Evolutionary conservation across 176 grass and related monocot genomes (phyloP).

Genomic region (Triticum monococcum): DNA sequence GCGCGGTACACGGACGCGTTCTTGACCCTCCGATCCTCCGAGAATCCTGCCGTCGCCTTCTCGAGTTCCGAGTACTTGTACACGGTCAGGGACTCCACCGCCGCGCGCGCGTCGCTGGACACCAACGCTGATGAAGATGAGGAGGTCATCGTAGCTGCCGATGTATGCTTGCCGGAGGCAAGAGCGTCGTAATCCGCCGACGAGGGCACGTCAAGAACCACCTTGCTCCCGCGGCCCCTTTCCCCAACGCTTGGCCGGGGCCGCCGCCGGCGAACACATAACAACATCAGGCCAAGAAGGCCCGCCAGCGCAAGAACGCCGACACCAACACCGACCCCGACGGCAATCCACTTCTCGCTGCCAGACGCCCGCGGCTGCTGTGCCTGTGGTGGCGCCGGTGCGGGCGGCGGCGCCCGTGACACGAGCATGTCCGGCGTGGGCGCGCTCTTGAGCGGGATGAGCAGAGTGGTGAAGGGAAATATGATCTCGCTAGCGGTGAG

Average conservation of each 20-base stretch:
- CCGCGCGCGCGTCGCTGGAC: slow-evolving; percentile 39
- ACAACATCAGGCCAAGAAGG: neutral
- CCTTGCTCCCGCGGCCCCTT: neutral
- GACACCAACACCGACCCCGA: slow-evolving; percentile 46
- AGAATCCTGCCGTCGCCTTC: neutral
- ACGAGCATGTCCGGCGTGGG: neutral
- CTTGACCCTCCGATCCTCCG: neutral
- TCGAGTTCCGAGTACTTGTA: neutral
- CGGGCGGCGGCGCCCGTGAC: slow-evolving; percentile 4
- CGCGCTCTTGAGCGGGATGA: slow-evolving; percentile 25
- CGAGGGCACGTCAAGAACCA: neutral
- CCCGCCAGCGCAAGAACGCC: slow-evolving; percentile 22
- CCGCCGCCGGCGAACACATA: neutral
- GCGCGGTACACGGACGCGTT: slow-evolving; percentile 10
- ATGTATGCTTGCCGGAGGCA: neutral
- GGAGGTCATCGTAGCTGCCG: neutral
- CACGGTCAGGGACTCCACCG: neutral
- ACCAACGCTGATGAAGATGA: neutral
- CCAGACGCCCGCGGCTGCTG: neutral
- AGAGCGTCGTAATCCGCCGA: neutral
- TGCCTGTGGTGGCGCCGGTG: neutral
- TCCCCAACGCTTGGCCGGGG: neutral
- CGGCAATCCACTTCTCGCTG: slow-evolving; percentile 27
- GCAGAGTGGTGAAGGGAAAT: slow-evolving; percentile 53
- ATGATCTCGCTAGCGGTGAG: slow-evolving; percentile 31